Conservation (phyloP, 345 rosid genomes). For the Cardamine resedifolia region DNA sequence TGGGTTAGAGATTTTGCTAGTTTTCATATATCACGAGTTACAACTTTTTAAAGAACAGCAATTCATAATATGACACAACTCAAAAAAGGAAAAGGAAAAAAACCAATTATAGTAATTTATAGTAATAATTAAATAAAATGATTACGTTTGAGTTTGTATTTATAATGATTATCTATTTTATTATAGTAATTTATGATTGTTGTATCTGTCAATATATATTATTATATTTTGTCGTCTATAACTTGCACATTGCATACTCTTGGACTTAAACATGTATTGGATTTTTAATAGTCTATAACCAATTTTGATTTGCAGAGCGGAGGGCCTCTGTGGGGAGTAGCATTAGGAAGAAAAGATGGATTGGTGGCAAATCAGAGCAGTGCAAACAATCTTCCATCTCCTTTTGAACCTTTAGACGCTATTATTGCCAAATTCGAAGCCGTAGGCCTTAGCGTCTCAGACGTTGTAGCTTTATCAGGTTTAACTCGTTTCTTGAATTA, state of each 20-base stretch:
- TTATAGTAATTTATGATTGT: neutral
- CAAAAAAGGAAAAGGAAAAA: too few relatives aligned
- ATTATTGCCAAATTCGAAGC: conserved; percentile 54
- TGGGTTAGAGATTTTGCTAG: neutral
- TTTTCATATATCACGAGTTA: neutral
- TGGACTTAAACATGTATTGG: neutral
- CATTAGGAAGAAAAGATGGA: conserved; percentile 77
- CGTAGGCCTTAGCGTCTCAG: conserved; percentile 56
- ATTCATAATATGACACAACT: neutral
- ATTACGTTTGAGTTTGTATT: neutral
- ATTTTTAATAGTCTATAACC: neutral
- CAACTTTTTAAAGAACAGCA: neutral
- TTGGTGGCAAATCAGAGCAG: conserved; percentile 54
- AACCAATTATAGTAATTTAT: neutral
- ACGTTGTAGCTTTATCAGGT: conserved; percentile 76
- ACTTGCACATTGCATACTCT: conserved; percentile 2
- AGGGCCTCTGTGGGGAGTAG: conserved; percentile 71
- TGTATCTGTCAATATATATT: neutral
- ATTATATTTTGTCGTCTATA: neutral
- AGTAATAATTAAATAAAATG: neutral
- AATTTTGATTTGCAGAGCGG: conserved; percentile 54
- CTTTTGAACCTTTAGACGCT: conserved; percentile 47
- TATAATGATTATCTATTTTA: neutral
- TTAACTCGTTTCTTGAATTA: neutral
- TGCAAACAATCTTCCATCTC: conserved; percentile 65